Percentiles rank a stretch among this genome's conserved stretches.
Conservation (phyloP, 2,329 filamentous ascomycete genomes). For the Pseudogymnoascus sp. region DNA sequence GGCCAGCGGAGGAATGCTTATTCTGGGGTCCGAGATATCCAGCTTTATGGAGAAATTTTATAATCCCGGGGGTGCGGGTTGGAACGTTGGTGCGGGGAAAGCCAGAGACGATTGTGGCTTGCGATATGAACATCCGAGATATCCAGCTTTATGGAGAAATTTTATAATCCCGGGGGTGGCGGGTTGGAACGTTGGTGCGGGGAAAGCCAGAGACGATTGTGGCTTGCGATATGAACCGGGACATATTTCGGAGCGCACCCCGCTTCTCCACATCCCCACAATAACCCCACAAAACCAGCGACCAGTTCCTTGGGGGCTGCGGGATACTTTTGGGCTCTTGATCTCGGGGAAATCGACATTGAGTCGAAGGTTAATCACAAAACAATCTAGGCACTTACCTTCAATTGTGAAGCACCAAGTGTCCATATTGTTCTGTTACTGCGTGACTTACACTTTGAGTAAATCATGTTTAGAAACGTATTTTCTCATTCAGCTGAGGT, state of each 20-base stretch:
- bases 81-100: neutral
- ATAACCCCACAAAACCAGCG: neutral
- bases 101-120: neutral
- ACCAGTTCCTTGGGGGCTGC: neutral
- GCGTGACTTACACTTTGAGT: too few species aligned
- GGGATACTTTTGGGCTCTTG: too few species aligned
- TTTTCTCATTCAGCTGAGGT: neutral
- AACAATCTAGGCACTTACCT: neutral
- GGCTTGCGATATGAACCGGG: neutral
- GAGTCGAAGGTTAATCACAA: neutral
- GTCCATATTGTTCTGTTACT: too few species aligned
- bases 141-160: neutral
- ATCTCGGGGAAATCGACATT: neutral
- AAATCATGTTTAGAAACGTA: too few species aligned
- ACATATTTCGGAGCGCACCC: neutral
- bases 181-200: neutral
- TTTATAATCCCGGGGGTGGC: too few species aligned
- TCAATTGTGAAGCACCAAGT: too few species aligned
- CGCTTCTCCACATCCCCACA: neutral
- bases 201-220: neutral
- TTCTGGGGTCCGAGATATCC: neutral
- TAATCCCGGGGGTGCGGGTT: neutral
- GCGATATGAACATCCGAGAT: neutral
- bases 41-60: neutral
- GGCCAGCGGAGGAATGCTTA: neutral